These are phyloP conservation scores for Taphrina pruni DNA, from an alignment of 1,139 yeast species.

Conservation along the genomic window DNA sequence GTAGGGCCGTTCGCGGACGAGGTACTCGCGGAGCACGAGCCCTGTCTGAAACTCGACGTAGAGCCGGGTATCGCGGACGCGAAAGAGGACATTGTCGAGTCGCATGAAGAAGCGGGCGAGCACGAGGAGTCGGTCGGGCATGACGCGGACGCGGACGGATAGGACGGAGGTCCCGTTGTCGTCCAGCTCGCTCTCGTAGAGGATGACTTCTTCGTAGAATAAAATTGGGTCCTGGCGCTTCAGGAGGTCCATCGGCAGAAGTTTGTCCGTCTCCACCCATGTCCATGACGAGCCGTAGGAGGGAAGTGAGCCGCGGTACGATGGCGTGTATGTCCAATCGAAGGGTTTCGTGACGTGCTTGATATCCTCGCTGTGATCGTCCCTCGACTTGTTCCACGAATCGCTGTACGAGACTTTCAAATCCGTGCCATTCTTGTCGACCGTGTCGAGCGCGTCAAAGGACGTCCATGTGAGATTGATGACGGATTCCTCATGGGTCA, in stretches of 20 bases:
- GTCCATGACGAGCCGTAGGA: slow-evolving; percentile 7
- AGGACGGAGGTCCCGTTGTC: slow-evolving; percentile 90
- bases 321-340: slow-evolving; percentile 95
- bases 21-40: slow-evolving; percentile 74
- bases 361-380: slow-evolving; percentile 53
- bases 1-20: slow-evolving; percentile 73
- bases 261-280: slow-evolving; percentile 47
- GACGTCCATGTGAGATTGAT: slow-evolving; percentile 72
- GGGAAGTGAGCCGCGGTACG: slow-evolving; percentile 67
- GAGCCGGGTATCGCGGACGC: slow-evolving; percentile 83
- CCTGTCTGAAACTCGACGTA: slow-evolving; percentile 76
- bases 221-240: slow-evolving; percentile 81
- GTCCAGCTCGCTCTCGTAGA: slow-evolving; percentile 93
- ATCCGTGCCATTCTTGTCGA: slow-evolving; percentile 60
- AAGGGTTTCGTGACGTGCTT: slow-evolving; percentile 73
- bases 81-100: slow-evolving; percentile 84
- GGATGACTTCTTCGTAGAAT: slow-evolving; percentile 83
- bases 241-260: slow-evolving; percentile 73
- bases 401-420: slow-evolving; percentile 83
- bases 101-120: slow-evolving; percentile 80
- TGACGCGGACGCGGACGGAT: slow-evolving; percentile 81
- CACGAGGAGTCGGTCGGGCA: slow-evolving; percentile 78
- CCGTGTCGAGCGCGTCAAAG: slow-evolving; percentile 75
- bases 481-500: slow-evolving; percentile 55
- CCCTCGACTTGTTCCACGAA: slow-evolving; percentile 53